A percentile compares a stretch with the other conserved stretches of the same genome.
Evolutionary conservation across 2,329 filamentous ascomycete species (phyloP).

Genomic region (Fusarium multiceps): DNA sequence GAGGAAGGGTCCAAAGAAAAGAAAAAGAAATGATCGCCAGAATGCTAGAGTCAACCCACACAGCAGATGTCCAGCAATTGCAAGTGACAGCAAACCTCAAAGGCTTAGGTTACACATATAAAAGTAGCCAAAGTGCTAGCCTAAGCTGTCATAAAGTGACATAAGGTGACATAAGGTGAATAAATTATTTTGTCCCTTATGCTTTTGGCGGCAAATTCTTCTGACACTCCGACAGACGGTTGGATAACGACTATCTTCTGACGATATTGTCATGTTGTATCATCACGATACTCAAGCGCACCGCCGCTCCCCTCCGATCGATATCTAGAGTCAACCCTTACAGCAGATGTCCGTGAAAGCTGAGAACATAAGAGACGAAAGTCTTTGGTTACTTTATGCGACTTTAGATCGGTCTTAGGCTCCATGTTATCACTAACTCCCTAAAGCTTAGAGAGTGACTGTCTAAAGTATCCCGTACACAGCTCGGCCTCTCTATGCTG

Average conservation of each 20-base stretch:
- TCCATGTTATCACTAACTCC: too few species aligned
- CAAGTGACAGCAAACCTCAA: neutral
- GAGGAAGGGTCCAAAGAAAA: conserved; percentile 18
- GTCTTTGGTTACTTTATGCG: too few species aligned
- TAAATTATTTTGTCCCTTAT: neutral
- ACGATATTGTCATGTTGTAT: neutral
- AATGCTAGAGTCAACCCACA: neutral
- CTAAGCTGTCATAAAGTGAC: neutral
- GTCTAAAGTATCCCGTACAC: too few species aligned
- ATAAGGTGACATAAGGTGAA: neutral
- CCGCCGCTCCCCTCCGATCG: neutral
- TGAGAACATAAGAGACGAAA: too few species aligned
- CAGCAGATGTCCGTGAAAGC: too few species aligned
- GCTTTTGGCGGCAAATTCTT: neutral
- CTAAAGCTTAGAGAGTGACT: too few species aligned
- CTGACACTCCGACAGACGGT: neutral
- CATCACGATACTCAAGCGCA: neutral
- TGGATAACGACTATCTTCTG: neutral
- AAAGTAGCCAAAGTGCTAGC: neutral
- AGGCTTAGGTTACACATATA: neutral
- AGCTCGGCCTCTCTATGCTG: too few species aligned
- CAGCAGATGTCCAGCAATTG: conserved; percentile 1
- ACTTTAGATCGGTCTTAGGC: too few species aligned
- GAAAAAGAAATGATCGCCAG: conserved; percentile 21
- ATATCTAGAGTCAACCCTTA: neutral